Evolutionary conservation across 257 asterid genomes (phyloP).

Genomic region (Solanum bulbocastanum): DNA sequence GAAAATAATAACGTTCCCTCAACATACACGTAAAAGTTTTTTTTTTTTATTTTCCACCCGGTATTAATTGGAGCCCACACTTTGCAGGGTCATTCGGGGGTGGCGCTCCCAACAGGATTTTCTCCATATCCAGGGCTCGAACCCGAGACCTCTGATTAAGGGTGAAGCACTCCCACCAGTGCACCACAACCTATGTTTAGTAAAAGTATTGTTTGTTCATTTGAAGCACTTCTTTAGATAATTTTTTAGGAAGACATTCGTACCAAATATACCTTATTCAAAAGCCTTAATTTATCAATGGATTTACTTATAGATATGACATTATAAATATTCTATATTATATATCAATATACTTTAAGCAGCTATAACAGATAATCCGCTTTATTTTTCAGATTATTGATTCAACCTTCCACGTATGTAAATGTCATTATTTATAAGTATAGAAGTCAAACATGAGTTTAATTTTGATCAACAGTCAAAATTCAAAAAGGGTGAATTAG

Average conservation of each 20-base stretch:
- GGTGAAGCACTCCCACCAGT: too few species aligned
- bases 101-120: too few species aligned
- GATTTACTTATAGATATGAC: not conserved
- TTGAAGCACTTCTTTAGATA: not conserved
- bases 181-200: not conserved
- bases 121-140: too few species aligned
- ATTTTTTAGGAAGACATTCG: not conserved
- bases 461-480: not conserved
- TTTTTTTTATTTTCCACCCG: too few species aligned
- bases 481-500: not conserved
- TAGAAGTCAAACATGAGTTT: not conserved
- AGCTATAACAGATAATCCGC: not conserved
- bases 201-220: not conserved
- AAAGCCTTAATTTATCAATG: not conserved
- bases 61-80: too few species aligned
- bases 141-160: too few species aligned
- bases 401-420: not conserved
- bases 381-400: not conserved
- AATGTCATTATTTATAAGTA: not conserved
- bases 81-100: too few species aligned
- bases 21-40: slow-evolving; percentile 19
- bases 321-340: not conserved
- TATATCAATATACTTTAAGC: not conserved
- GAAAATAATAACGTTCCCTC: slow-evolving; percentile 20
- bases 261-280: not conserved